A percentile compares a stretch with the other conserved stretches of the same genome.
These are phyloP conservation scores for Ceratocystiopsis sp. DNA, from an alignment of 2,329 filamentous ascomycete genomes.

Conservation along the genomic window DNA sequence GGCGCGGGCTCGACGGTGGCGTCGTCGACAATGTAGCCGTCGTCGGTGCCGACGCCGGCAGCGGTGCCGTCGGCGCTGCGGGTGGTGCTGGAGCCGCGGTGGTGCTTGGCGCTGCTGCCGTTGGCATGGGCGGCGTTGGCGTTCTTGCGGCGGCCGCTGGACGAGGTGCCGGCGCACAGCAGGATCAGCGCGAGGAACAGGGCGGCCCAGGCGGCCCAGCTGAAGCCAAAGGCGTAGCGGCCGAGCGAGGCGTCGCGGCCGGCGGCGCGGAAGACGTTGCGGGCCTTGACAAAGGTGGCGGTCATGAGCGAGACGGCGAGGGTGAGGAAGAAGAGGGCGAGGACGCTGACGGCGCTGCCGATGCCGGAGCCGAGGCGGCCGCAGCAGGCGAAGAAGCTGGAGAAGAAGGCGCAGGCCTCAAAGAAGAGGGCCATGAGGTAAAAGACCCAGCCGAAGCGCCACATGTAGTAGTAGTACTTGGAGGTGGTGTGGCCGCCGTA, in stretches of 20 bases:
- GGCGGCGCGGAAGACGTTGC: constrained; percentile 42
- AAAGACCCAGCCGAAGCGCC: constrained; percentile 86
- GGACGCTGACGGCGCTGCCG: constrained; percentile 36
- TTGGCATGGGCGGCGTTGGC: neutral
- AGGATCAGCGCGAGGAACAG: constrained; percentile 49
- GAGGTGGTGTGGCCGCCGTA: constrained; percentile 39
- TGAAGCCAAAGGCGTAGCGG: constrained; percentile 55
- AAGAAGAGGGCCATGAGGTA: constrained; percentile 76
- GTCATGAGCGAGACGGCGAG: constrained; percentile 58
- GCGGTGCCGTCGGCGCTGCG: neutral
- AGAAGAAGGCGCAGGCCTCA: constrained; percentile 47
- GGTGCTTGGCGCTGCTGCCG: neutral
- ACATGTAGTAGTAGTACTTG: constrained; percentile 58
- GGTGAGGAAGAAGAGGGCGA: constrained; percentile 53
- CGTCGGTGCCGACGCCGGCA: neutral
- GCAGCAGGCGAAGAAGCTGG: constrained; percentile 51
- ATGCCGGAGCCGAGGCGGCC: constrained; percentile 54
- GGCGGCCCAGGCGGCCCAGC: constrained; percentile 53
- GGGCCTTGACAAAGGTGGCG: constrained; percentile 48
- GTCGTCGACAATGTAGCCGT: neutral
- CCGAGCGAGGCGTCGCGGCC: constrained; percentile 45
- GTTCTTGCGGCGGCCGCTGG: constrained; percentile 11
- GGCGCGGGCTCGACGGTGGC: neutral
- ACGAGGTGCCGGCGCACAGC: constrained; percentile 43
- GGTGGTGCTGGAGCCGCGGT: neutral